Conservation (phyloP, 2,329 filamentous ascomycete species). For the Xylariaceae sp. region DNA sequence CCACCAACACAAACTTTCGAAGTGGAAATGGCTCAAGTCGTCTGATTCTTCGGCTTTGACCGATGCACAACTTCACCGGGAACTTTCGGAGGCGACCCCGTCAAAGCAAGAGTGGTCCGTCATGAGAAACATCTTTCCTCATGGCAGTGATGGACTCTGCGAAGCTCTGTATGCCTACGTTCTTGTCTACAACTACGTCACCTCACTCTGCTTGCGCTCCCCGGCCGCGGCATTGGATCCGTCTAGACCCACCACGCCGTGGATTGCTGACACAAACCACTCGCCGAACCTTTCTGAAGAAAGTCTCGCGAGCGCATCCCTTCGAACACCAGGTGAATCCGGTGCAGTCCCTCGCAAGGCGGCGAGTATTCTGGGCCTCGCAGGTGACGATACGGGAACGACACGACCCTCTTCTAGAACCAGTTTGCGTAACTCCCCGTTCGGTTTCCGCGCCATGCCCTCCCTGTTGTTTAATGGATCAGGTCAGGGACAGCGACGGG, state of each 20-base stretch:
- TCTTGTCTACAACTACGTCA: constrained; percentile 54
- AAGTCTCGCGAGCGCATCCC: neutral
- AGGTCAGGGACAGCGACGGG: constrained; percentile 10
- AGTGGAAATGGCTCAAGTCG: constrained; percentile 28
- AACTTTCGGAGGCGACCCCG: neutral
- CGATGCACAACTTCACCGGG: constrained; percentile 10
- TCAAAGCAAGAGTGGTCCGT: constrained; percentile 37
- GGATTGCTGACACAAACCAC: constrained; percentile 3
- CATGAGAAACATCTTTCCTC: constrained; percentile 49
- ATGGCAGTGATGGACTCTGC: constrained; percentile 50
- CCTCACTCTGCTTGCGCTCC: constrained; percentile 33
- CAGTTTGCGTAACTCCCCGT: constrained; percentile 11
- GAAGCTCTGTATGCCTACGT: constrained; percentile 56
- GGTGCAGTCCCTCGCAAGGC: constrained; percentile 40
- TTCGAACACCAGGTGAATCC: constrained; percentile 18
- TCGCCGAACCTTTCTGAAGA: constrained; percentile 6
- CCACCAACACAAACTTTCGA: constrained; percentile 18
- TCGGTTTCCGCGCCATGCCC: constrained; percentile 9
- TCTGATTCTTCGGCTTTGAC: neutral
- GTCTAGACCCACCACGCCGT: constrained; percentile 6
- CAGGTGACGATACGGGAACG: constrained; percentile 12
- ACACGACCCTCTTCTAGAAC: constrained; percentile 16
- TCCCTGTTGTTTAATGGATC: constrained; percentile 10
- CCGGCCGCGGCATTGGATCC: constrained; percentile 3
- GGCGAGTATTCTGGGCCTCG: constrained; percentile 46